phyloP scores from a whole-genome alignment of 306 rosid genomes.

The Begonia loranthoides region DNA sequence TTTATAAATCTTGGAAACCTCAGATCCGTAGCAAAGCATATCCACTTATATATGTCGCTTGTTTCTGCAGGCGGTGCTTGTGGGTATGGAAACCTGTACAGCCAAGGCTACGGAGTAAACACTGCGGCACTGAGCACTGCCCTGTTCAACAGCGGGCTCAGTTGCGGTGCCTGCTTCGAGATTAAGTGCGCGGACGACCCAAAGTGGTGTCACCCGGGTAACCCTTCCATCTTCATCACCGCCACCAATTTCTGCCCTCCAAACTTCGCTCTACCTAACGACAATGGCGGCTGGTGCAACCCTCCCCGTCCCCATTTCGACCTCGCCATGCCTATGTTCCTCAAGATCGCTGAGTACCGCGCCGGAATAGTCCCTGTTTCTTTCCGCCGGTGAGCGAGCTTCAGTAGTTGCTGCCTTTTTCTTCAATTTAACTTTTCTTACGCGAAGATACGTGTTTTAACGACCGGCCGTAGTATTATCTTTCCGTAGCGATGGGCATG shows the following conservation, averaged over 20 bases:
- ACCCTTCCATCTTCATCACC: not conserved
- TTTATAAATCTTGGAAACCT: too few species aligned
- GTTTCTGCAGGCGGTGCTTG: constrained; percentile 1
- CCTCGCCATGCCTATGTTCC: too few species aligned
- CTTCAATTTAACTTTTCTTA: too few species aligned
- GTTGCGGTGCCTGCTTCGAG: constrained; percentile 28
- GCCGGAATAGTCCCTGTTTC: too few species aligned
- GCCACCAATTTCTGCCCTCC: constrained; percentile 7
- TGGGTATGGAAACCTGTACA: constrained; percentile 1
- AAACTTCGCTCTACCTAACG: not conserved
- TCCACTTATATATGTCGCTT: not conserved
- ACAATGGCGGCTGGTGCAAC: constrained; percentile 7
- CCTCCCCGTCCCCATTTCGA: constrained; percentile 2
- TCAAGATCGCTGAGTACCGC: too few species aligned
- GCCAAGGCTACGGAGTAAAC: not conserved
- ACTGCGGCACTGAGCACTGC: constrained; percentile 18
- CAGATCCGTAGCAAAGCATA: too few species aligned
- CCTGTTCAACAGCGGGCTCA: constrained; percentile 29
- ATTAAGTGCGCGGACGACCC: constrained; percentile 7
- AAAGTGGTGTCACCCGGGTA: constrained; percentile 3
- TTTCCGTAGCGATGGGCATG: too few species aligned
- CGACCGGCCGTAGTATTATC: too few species aligned
- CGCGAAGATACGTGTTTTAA: too few species aligned
- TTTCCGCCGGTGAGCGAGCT: too few species aligned
- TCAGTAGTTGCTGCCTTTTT: too few species aligned